Conservation (phyloP, 371 early-diverging fungal species). For the Capillidium heterosporum region DNA sequence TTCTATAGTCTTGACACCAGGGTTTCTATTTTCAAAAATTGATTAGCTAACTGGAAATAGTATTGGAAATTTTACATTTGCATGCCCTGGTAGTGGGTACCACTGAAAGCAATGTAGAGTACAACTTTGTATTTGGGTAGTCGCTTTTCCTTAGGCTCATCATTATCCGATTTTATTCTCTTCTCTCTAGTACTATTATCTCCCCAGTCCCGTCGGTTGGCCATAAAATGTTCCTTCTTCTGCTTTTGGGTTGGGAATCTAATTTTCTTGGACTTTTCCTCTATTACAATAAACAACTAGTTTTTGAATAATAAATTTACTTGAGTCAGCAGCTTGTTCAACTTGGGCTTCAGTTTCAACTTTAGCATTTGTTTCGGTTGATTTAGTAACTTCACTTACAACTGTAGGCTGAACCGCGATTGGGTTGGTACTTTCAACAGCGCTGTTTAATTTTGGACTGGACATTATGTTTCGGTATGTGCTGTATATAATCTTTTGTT, state of each 20-base stretch:
- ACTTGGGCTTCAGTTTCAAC: not conserved
- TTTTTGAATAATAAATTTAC: not conserved
- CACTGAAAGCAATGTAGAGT: slow-evolving; percentile 76
- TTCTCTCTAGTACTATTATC: not conserved
- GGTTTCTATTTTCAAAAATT: slow-evolving; percentile 25
- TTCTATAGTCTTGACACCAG: slow-evolving; percentile 55
- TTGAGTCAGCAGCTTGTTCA: not conserved
- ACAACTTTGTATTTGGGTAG: slow-evolving; percentile 79
- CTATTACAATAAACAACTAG: no score
- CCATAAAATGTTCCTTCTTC: not conserved
- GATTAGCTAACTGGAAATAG: not conserved
- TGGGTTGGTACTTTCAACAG: no score
- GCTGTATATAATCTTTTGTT: no score
- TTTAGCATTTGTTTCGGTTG: not conserved
- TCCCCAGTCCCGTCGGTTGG: not conserved
- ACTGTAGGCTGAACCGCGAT: no score
- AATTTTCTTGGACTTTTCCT: not conserved
- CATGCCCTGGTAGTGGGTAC: slow-evolving; percentile 93
- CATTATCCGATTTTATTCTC: not conserved
- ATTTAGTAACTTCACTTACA: not conserved
- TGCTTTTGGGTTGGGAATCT: not conserved
- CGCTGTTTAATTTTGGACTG: no score
- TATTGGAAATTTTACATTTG: slow-evolving; percentile 38
- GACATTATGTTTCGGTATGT: no score
- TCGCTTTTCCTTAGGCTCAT: slow-evolving; percentile 21